Evolutionary conservation across 495 filamentous ascomycete species (phyloP).

Genomic region (Tetracladium setigerum): DNA sequence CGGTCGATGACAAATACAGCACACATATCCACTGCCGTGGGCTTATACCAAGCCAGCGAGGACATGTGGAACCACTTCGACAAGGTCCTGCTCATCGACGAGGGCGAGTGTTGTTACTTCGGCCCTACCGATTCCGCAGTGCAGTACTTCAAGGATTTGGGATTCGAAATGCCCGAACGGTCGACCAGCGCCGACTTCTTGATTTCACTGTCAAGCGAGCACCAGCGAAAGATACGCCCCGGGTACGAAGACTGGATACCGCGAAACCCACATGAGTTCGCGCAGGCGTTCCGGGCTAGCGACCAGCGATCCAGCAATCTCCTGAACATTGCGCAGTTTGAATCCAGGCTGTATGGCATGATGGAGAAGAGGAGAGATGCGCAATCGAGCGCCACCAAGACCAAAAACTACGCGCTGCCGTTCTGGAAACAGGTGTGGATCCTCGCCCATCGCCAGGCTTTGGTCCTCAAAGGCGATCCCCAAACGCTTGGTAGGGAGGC

Average conservation of each 20-base stretch:
- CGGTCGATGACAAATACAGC: conserved; percentile 54
- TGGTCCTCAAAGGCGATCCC: too few relatives aligned
- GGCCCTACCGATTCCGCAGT: conserved; percentile 49
- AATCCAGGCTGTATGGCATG: too few relatives aligned
- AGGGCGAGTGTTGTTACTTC: conserved; percentile 59
- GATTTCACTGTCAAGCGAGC: conserved; percentile 53
- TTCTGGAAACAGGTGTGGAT: too few relatives aligned
- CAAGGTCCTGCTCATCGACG: conserved; percentile 70
- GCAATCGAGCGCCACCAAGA: too few relatives aligned
- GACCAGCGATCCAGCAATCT: too few relatives aligned
- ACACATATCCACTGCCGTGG: conserved; percentile 56
- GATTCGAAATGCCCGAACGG: conserved; percentile 50
- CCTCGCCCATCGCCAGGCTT: too few relatives aligned
- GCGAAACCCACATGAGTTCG: conserved; percentile 50
- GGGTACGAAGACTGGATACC: conserved; percentile 57
- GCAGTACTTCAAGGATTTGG: conserved; percentile 52
- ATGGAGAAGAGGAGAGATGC: too few relatives aligned
- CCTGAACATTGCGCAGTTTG: too few relatives aligned
- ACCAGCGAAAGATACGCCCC: conserved; percentile 41
- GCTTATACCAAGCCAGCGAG: conserved; percentile 75
- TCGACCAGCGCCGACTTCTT: conserved; percentile 64
- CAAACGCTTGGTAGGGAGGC: too few relatives aligned
- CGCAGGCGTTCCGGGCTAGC: too few relatives aligned
- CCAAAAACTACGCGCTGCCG: too few relatives aligned
- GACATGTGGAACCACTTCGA: conserved; percentile 67